Base-by-base conservation (phyloP, 2,329 filamentous ascomycete genomes). In the Exserohilum rostratum region DNA sequence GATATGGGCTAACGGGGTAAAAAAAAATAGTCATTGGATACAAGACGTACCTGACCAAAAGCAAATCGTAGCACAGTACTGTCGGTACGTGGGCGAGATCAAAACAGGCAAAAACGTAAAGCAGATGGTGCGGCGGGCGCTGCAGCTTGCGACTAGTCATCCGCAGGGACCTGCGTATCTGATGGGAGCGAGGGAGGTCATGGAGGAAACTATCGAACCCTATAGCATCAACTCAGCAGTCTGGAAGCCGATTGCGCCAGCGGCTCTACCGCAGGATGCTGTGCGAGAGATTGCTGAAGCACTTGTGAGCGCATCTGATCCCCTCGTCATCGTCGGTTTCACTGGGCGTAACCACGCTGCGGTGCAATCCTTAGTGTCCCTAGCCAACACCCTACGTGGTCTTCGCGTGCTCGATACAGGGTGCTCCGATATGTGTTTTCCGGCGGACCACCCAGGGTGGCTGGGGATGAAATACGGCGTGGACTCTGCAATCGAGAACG, bases 51-150 rank as follows among this genome's bases (percentile, higher is more conserved):
- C 88, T 0, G 89, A 93, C 66, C 90, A 93, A 73, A 90, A 89
- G 72, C 83, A 87, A 65, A 93, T 96, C 54, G 79, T 96, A 3
- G 80, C 85, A 0, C 91, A 96, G 77, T 96, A 96, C 75, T 96
- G 92, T 72, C 84, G 91, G 7, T 96, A 95, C 68, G 78, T 87
- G 0, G 90, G 83, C 2, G 91, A 96, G 78, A 87, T 96, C 74
- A 93, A 92, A 78, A 88, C 89, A 2, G 91, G 90, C 12, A 85
- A 84, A 68, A 96, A 96, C 68, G 85, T 96, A 54, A 96, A 96
- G 66, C 91, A 96, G 78, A 87, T 96, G 77, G 89, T 96, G 56
- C 91, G 91, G 69, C 87, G 91, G 1, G 91, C 91, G 0, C 74
- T 96, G 50, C 90, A 90, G 64, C 96, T 95, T 69, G 90, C 91